A percentile compares a stretch with the other conserved stretches of the same genome.
These are phyloP conservation scores for Mortierella claussenii DNA, from an alignment of 192 early-diverging fungal species.

Conservation along the genomic window DNA sequence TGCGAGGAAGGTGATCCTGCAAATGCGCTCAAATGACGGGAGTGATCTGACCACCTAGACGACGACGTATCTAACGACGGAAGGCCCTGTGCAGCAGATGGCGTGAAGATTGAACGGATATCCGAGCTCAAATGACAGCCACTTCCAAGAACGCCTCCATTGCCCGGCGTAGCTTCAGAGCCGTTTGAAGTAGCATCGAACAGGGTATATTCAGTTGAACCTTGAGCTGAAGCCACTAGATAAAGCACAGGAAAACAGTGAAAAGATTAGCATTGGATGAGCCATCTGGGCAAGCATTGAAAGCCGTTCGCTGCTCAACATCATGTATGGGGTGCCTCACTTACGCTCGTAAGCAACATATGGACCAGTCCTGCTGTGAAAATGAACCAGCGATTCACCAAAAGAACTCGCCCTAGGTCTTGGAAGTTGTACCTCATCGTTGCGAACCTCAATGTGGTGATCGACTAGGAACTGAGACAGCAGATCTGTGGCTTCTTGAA, in stretches of 20 bases:
- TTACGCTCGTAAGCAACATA: slow-evolving; percentile 33
- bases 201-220: slow-evolving; percentile 24
- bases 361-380: slow-evolving; percentile 66
- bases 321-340: neutral
- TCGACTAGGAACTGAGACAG: slow-evolving; percentile 34
- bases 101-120: slow-evolving; percentile 24
- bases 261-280: too few species aligned
- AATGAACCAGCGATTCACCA: slow-evolving; percentile 69
- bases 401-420: slow-evolving; percentile 54
- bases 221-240: neutral
- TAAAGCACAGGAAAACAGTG: too few species aligned
- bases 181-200: slow-evolving; percentile 17
- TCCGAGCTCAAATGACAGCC: slow-evolving; percentile 10
- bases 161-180: neutral
- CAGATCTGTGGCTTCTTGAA: slow-evolving; percentile 42
- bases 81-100: neutral
- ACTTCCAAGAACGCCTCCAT: neutral
- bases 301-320: too few species aligned
- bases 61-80: slow-evolving; percentile 19
- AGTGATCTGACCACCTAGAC: slow-evolving; percentile 39
- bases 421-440: slow-evolving; percentile 46
- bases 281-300: too few species aligned
- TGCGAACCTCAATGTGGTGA: slow-evolving; percentile 26
- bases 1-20: slow-evolving; percentile 6
- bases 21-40: slow-evolving; percentile 19